Percentiles rank a stretch among this genome's conserved stretches.
Conservation (phyloP, 1,284 basidiomycete genomes). For the Boletellus deceptivus region DNA sequence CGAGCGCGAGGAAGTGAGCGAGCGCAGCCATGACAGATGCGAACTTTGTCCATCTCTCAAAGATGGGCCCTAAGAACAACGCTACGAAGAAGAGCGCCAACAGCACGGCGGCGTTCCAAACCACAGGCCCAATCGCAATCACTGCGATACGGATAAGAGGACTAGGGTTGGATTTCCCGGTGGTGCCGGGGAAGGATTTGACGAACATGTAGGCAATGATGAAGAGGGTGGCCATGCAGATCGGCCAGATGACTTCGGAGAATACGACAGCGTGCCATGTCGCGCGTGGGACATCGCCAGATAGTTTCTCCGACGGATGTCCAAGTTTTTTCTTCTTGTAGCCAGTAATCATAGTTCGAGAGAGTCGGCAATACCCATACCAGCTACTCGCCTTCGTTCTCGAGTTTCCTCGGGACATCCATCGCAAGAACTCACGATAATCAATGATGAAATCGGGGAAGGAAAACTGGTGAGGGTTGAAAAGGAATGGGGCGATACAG, state of each 20-base stretch:
- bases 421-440: slow-evolving; percentile 94
- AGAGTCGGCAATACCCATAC: slow-evolving; percentile 97
- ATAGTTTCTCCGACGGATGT: slow-evolving; percentile 93
- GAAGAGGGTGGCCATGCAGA: slow-evolving; percentile 76
- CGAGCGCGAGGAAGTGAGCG: slow-evolving; percentile 76
- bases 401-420: slow-evolving; percentile 98
- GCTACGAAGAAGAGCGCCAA: slow-evolving; percentile 88
- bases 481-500: slow-evolving; percentile 92
- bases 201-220: slow-evolving; percentile 89
- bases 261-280: slow-evolving; percentile 83
- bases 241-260: slow-evolving; percentile 83
- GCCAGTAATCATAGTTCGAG: slow-evolving; percentile 93
- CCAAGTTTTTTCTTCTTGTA: slow-evolving; percentile 98
- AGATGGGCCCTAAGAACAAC: slow-evolving; percentile 88
- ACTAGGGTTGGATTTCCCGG: slow-evolving; percentile 64
- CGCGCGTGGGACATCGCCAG: slow-evolving; percentile 88
- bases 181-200: slow-evolving; percentile 75
- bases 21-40: slow-evolving; percentile 88
- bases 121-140: slow-evolving; percentile 90
- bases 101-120: slow-evolving; percentile 92
- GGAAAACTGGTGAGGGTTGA: slow-evolving; percentile 98
- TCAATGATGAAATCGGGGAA: slow-evolving; percentile 95
- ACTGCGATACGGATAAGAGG: slow-evolving; percentile 90
- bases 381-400: slow-evolving; percentile 94
- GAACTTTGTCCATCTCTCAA: slow-evolving; percentile 85